Percentiles rank a stretch among this genome's conserved stretches.
These are phyloP conservation scores for Beauveria medogensis DNA, from an alignment of 2,329 filamentous ascomycete species.

Conservation along the genomic window DNA sequence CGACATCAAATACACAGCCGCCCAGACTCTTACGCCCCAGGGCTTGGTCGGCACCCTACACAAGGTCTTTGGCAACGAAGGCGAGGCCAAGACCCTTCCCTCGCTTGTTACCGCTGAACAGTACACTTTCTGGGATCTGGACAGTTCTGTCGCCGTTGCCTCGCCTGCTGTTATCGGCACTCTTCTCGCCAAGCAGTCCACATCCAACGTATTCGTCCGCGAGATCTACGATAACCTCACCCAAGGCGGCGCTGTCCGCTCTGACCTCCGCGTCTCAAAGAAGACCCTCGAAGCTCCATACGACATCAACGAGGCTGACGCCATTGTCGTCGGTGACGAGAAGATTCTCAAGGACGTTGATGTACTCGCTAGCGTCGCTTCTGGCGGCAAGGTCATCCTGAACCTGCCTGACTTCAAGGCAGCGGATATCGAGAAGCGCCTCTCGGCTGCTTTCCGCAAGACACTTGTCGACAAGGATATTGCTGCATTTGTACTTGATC, in stretches of 20 bases:
- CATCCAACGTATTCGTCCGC: slow-evolving; percentile 52
- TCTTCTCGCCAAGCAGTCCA: slow-evolving; percentile 64
- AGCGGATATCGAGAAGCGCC: slow-evolving; percentile 81
- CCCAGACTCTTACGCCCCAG: slow-evolving; percentile 47
- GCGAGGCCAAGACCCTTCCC: slow-evolving; percentile 30
- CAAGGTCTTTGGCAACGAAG: slow-evolving; percentile 48
- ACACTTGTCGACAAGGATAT: slow-evolving; percentile 61
- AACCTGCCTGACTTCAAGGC: slow-evolving; percentile 74
- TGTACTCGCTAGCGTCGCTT: slow-evolving; percentile 60
- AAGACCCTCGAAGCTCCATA: slow-evolving; percentile 82
- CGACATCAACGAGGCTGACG: slow-evolving; percentile 68
- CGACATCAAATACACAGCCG: slow-evolving; percentile 85
- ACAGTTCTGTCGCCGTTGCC: slow-evolving; percentile 58
- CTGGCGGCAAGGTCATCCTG: slow-evolving; percentile 64
- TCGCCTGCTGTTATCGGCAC: slow-evolving; percentile 55
- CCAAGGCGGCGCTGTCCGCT: slow-evolving; percentile 72
- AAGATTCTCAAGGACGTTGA: slow-evolving; percentile 74
- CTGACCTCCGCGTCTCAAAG: slow-evolving; percentile 76
- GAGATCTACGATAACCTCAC: slow-evolving; percentile 57
- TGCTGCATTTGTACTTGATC: slow-evolving; percentile 68
- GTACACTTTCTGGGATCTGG: slow-evolving; percentile 90
- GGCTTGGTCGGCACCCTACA: slow-evolving; percentile 43
- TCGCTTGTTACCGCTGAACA: slow-evolving; percentile 59
- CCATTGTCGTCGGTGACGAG: slow-evolving; percentile 69
- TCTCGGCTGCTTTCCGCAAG: slow-evolving; percentile 64